Evolutionary conservation across 106 monocot species (phyloP).

Genomic region (Dioscorea alata): DNA sequence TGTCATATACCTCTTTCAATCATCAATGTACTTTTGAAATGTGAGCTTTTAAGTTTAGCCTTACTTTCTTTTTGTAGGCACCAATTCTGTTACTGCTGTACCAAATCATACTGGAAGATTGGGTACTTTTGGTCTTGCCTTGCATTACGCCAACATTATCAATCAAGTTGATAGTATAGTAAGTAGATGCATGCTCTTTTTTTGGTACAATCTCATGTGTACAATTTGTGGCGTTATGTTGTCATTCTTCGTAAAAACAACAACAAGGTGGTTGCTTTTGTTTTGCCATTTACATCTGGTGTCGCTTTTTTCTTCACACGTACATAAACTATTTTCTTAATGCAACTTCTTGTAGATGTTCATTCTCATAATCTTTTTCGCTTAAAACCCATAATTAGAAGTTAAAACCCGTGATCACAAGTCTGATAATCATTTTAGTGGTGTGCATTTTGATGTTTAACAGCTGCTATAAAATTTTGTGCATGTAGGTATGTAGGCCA

Average conservation of each 20-base stretch:
- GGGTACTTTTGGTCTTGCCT: constrained; percentile 81
- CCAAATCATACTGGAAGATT: constrained; percentile 29
- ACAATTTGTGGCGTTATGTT: too few relatives aligned
- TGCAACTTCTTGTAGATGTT: too few relatives aligned
- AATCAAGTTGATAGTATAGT: constrained; percentile 93
- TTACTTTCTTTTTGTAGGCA: too few relatives aligned
- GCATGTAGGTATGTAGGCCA: constrained; percentile 71
- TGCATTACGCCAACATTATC: constrained; percentile 96
- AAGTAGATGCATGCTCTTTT: constrained; percentile 18
- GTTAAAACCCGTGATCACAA: too few relatives aligned
- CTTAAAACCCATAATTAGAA: too few relatives aligned
- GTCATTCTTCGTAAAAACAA: too few relatives aligned
- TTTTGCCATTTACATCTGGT: background rate
- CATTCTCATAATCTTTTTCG: too few relatives aligned
- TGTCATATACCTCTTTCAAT: too few relatives aligned
- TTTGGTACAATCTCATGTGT: background rate
- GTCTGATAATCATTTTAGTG: background rate
- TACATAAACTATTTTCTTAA: too few relatives aligned
- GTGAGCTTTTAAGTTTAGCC: too few relatives aligned
- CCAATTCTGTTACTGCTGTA: too few relatives aligned
- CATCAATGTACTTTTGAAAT: too few relatives aligned
- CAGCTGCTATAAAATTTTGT: background rate
- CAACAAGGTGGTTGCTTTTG: background rate
- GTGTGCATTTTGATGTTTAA: background rate
- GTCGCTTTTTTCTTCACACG: background rate